Conservation (phyloP, 2,329 filamentous ascomycete genomes). For the Fusarium citri region DNA sequence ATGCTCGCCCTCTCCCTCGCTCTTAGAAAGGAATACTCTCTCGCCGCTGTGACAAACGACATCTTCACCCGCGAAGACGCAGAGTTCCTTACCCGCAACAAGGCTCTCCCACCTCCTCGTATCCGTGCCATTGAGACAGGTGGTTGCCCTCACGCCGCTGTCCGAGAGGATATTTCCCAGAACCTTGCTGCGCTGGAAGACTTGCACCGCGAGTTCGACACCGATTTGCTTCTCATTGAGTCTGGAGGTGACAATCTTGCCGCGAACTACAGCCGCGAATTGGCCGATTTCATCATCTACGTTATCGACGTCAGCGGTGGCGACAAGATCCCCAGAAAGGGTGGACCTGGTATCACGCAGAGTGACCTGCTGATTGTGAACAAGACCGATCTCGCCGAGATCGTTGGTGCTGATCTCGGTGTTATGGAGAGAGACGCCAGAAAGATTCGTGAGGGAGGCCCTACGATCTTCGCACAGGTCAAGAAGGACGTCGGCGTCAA, state of each 20-base stretch:
- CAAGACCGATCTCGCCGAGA: constrained; percentile 94
- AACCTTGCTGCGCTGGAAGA: constrained; percentile 94
- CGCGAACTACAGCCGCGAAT: constrained; percentile 93
- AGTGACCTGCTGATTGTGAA: constrained; percentile 94
- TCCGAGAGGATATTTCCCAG: constrained; percentile 94
- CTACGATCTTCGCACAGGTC: constrained; percentile 97
- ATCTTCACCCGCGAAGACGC: constrained; percentile 99
- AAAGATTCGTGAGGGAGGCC: constrained; percentile 95
- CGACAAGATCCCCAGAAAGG: constrained; percentile 96
- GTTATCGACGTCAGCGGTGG: constrained; percentile 97
- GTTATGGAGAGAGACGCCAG: constrained; percentile 96
- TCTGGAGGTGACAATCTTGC: constrained; percentile 96
- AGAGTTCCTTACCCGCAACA: constrained; percentile 92
- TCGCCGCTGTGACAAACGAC: constrained; percentile 97
- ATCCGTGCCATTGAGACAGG: constrained; percentile 98
- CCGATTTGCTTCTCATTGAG: constrained; percentile 93
- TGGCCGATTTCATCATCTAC: constrained; percentile 98
- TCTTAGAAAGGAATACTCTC: constrained; percentile 82
- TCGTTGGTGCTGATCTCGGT: constrained; percentile 86
- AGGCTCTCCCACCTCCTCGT: constrained; percentile 82
- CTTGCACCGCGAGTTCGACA: constrained; percentile 80
- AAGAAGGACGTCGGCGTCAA: constrained; percentile 89
- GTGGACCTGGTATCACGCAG: constrained; percentile 96
- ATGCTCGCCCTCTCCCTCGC: constrained; percentile 94
- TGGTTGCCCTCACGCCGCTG: constrained; percentile 95